Base-by-base conservation (phyloP, 179 eudicot species). In the Silene noctiflora region DNA sequence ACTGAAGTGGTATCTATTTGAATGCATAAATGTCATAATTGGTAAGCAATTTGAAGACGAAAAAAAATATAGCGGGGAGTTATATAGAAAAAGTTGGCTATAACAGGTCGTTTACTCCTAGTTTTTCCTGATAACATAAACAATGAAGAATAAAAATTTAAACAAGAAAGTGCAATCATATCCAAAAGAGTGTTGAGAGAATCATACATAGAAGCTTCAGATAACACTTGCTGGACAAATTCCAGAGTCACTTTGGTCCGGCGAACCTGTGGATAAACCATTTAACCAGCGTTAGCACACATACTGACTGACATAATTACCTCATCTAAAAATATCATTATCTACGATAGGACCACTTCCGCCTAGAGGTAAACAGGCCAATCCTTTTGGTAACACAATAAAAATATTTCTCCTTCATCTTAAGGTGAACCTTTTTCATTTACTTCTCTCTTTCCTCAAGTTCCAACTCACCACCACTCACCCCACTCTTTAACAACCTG, bases 141-240 rank as follows among this genome's bases (percentile, higher is more conserved):
- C 21, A 39, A 27, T 39, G 14, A 48, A 1, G n/a, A 24, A 60
- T 29, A 19, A 70, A 5, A 22, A 4, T 24, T 7, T 7, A 67
- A 46, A 42, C 27, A 63, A 44, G 48, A 6, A 44, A 63, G 24
- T 0, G 25, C 24, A 27, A 75, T 44, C 17, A 71, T 60, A 25
- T 60, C 24, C 44, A 58, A 66, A 24, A 51, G 73, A 74, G 82
- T 69, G 75, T 17, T 63, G 79, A 77, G 73, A 69, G 73, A 77
- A 69, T 67, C 90, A 77, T 96, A 96, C 99, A 44, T 31, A 67
- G 82, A 83, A 63, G 99, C 96, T 87, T 90, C 97, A 31, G 69
- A 73, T 53, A 90, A 83, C 65, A 96, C 78, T 81, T 85, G 84
- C 78, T 89, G 83, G 66, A 89, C 81, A 73, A 84, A 84, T 51